Conservation (phyloP, 1,139 yeast genomes). For the Protomyces gravidus region DNA sequence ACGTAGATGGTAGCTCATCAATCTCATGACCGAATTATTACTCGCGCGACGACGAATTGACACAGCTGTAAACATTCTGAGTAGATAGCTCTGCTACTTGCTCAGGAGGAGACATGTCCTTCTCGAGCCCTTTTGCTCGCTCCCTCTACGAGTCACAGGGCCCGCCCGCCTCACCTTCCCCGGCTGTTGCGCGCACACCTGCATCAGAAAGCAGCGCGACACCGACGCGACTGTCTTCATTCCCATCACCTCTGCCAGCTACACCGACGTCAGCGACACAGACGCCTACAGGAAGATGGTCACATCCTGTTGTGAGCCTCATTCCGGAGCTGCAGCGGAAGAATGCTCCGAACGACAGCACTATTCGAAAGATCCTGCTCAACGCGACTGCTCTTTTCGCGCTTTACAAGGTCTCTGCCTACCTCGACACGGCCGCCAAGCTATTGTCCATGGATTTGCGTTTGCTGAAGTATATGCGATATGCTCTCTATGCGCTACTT, state of each 20-base stretch:
- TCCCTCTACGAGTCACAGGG: background rate
- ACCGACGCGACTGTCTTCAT: constrained; percentile 12
- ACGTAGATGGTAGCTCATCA: too few relatives aligned
- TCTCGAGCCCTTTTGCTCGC: constrained; percentile 1
- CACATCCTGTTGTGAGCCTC: constrained; percentile 7
- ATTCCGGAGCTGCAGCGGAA: constrained; percentile 8
- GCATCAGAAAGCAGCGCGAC: background rate
- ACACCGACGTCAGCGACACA: constrained; percentile 5
- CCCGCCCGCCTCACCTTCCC: background rate
- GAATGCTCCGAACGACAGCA: constrained; percentile 21
- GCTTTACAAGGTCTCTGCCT: constrained; percentile 7
- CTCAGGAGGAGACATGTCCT: background rate
- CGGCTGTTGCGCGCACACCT: background rate
- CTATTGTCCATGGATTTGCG: background rate
- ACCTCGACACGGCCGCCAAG: background rate
- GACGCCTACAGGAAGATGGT: constrained; percentile 22
- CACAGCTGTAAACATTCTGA: too few relatives aligned
- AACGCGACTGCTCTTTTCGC: constrained; percentile 10
- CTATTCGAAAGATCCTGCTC: constrained; percentile 9
- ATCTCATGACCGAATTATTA: too few relatives aligned
- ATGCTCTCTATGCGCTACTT: constrained; percentile 6
- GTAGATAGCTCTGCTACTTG: too few relatives aligned
- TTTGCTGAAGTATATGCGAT: background rate
- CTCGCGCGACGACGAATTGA: too few relatives aligned
- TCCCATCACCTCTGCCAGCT: constrained; percentile 21